These are phyloP conservation scores for Eutypella sp. DNA, from an alignment of 2,329 filamentous ascomycete species.

Conservation along the genomic window DNA sequence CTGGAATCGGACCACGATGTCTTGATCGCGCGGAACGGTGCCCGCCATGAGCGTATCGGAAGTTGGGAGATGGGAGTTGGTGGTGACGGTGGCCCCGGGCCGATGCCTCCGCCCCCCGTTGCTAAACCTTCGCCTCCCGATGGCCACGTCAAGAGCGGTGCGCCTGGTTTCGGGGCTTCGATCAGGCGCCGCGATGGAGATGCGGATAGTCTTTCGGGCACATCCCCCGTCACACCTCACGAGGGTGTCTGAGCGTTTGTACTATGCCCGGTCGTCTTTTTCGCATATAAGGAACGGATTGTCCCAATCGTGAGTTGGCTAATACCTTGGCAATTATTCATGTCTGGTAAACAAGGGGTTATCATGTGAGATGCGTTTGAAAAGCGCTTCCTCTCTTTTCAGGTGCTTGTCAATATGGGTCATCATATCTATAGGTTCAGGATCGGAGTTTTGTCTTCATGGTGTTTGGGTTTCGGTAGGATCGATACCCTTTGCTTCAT, in stretches of 20 bases:
- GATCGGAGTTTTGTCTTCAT: background rate
- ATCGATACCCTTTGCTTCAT: background rate
- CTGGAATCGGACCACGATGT: conserved; percentile 40
- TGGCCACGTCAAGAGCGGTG: conserved; percentile 13
- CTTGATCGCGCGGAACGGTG: conserved; percentile 32
- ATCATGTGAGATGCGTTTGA: too few relatives aligned
- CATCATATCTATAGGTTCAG: too few relatives aligned
- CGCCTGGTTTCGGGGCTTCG: conserved; percentile 10
- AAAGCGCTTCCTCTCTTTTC: too few relatives aligned
- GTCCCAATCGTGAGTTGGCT: too few relatives aligned
- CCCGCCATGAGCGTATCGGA: conserved; percentile 39
- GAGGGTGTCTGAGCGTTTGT: conserved; percentile 38
- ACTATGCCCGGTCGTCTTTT: too few relatives aligned
- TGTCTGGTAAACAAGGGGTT: too few relatives aligned
- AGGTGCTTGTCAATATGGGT: too few relatives aligned
- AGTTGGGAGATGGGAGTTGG: conserved; percentile 43
- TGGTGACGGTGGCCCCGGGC: conserved; percentile 16
- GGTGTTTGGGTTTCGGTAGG: background rate
- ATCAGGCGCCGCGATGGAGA: conserved; percentile 24
- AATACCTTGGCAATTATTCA: too few relatives aligned
- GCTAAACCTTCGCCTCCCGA: conserved; percentile 6
- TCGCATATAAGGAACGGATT: too few relatives aligned
- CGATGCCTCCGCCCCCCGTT: conserved; percentile 1
- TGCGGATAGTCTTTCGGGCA: conserved; percentile 30
- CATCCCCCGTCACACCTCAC: conserved; percentile 31